phyloP scores from a whole-genome alignment of 768 basidiomycete species.

The Lentinula aciculospora region DNA sequence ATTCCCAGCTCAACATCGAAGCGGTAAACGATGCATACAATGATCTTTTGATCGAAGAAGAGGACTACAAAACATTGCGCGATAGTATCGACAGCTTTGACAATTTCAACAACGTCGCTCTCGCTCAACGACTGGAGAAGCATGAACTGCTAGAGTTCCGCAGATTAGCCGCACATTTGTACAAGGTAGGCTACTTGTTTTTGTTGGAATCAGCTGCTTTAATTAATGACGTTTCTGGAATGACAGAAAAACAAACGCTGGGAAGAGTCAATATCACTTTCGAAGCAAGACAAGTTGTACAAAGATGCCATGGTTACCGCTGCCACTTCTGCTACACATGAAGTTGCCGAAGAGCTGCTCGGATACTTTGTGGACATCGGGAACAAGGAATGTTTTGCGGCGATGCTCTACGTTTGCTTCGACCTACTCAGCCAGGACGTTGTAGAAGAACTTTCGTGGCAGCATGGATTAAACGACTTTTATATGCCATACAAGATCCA shows the following conservation, averaged over 20 bases:
- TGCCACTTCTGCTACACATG: conserved; percentile 73
- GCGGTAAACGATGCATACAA: conserved; percentile 99
- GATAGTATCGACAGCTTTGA: conserved; percentile 98
- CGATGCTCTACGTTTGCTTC: conserved; percentile 86
- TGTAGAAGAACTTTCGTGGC: conserved; percentile 95
- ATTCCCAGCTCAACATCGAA: conserved; percentile 81
- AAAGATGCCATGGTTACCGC: conserved; percentile 96
- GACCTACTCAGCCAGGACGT: conserved; percentile 91
- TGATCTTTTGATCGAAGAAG: conserved; percentile 96
- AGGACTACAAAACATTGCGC: conserved; percentile 95
- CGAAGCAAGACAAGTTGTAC: conserved; percentile 95
- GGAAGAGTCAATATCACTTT: conserved; percentile 94
- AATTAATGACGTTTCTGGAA: not conserved
- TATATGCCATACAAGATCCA: conserved; percentile 97
- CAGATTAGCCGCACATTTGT: conserved; percentile 89
- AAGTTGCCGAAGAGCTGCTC: conserved; percentile 91
- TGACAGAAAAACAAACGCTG: conserved; percentile 93
- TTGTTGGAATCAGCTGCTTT: too few relatives aligned
- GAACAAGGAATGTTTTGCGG: conserved; percentile 96
- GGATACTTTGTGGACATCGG: conserved; percentile 98
- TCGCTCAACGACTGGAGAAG: conserved; percentile 81
- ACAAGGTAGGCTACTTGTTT: too few relatives aligned
- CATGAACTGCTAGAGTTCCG: conserved; percentile 95
- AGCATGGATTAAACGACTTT: conserved; percentile 93
- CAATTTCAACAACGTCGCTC: conserved; percentile 89